Evolutionary conservation across 2,329 filamentous ascomycete genomes (phyloP).

Genomic region (Cladophialophora exuberans): DNA sequence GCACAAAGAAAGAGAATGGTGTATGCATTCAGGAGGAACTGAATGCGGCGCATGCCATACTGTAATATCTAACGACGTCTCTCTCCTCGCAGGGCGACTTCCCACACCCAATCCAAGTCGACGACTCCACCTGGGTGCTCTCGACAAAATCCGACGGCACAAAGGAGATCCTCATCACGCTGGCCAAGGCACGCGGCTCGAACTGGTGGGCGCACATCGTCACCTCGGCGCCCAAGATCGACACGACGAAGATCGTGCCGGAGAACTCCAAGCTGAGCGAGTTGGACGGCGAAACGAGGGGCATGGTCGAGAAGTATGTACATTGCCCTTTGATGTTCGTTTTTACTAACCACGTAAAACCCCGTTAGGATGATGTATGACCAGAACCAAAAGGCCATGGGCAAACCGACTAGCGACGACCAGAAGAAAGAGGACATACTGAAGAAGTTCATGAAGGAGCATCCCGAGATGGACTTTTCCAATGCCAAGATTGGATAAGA

Average conservation of each 20-base stretch:
- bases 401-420: constrained; percentile 87
- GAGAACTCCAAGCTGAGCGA: constrained; percentile 91
- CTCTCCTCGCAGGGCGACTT: constrained; percentile 71
- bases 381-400: constrained; percentile 93
- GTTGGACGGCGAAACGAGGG: constrained; percentile 88
- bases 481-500: constrained; percentile 63
- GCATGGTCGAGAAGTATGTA: constrained; percentile 86
- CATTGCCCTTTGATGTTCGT: neutral
- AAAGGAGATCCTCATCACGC: constrained; percentile 83
- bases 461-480: constrained; percentile 72
- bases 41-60: constrained; percentile 16
- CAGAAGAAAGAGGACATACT: constrained; percentile 92
- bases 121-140: constrained; percentile 95
- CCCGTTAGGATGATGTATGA: constrained; percentile 91
- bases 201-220: constrained; percentile 98
- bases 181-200: constrained; percentile 96
- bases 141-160: constrained; percentile 62
- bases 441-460: constrained; percentile 86
- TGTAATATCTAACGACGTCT: neutral
- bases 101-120: constrained; percentile 74
- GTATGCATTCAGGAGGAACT: too few species aligned
- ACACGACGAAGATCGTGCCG: constrained; percentile 91
- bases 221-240: constrained; percentile 83
- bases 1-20: constrained; percentile 4
- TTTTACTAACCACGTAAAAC: neutral